Evolutionary conservation across 768 basidiomycete genomes (phyloP).

Genomic region (Rhizopogon vulgaris): DNA sequence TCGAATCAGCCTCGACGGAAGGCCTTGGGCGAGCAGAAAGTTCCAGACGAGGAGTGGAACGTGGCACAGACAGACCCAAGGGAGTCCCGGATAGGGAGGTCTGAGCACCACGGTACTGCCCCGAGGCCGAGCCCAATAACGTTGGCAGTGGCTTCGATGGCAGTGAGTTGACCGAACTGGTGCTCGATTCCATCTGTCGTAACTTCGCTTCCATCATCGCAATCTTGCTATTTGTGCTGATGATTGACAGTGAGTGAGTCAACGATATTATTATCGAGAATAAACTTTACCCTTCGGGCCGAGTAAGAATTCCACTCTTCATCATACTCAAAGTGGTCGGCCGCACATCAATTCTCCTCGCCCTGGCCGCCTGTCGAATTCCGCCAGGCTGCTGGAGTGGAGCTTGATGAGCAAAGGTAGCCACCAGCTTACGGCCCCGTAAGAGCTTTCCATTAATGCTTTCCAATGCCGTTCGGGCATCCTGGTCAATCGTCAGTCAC

Average conservation of each 20-base stretch:
- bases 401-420: conserved; percentile 91
- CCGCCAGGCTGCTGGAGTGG: conserved; percentile 31
- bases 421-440: conserved; percentile 81
- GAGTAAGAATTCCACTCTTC: conserved; percentile 58
- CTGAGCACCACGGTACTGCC: background rate
- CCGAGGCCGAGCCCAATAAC: background rate
- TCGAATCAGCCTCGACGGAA: background rate
- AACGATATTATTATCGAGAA: background rate
- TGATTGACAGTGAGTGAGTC: conserved; percentile 7
- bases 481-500: conserved; percentile 40
- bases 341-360: conserved; percentile 49
- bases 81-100: background rate
- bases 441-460: conserved; percentile 74
- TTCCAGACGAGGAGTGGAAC: background rate
- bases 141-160: conserved; percentile 15
- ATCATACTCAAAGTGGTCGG: conserved; percentile 87
- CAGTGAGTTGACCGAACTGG: conserved; percentile 7
- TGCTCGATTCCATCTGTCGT: conserved; percentile 57
- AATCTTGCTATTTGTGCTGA: conserved; percentile 82
- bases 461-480: conserved; percentile 72
- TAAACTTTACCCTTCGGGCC: conserved; percentile 35
- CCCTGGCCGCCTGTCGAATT: conserved; percentile 26
- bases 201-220: conserved; percentile 96
- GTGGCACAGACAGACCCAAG: background rate
- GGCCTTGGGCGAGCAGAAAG: no score